Percentiles rank a stretch among this genome's conserved stretches.
Conservation (phyloP, 1,284 basidiomycete genomes). For the Cryptococcus sp. region DNA sequence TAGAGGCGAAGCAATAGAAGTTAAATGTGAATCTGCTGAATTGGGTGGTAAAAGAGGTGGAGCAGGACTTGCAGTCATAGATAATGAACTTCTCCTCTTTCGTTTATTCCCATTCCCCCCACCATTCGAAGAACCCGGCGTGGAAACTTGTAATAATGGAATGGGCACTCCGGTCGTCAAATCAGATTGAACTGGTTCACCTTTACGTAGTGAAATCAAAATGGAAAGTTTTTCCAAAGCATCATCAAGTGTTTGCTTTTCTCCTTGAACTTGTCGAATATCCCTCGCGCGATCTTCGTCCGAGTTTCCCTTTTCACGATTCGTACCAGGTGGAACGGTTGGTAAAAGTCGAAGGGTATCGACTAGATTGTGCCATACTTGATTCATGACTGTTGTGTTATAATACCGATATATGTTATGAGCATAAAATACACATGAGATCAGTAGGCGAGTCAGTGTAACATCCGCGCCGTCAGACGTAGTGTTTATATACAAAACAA, state of each 20-base stretch:
- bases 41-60: constrained; percentile 6
- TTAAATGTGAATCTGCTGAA: constrained; percentile 8
- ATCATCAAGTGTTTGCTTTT: constrained; percentile 28
- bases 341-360: constrained; percentile 38
- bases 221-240: constrained; percentile 36
- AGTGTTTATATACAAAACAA: no score
- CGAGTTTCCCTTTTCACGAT: background rate
- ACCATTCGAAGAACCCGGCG: background rate
- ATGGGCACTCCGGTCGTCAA: background rate
- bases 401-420: no score
- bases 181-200: background rate
- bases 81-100: constrained; percentile 8
- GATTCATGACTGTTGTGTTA: constrained; percentile 20
- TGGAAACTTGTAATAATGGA: constrained; percentile 2
- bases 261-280: constrained; percentile 9
- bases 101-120: constrained; percentile 17
- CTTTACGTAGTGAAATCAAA: constrained; percentile 26
- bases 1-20: constrained; percentile 15
- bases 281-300: constrained; percentile 9
- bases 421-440: no score
- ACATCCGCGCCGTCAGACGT: no score
- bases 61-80: constrained; percentile 10
- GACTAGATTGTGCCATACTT: constrained; percentile 38
- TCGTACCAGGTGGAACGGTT: constrained; percentile 6
- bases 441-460: no score